These are phyloP conservation scores for Entomortierella chlamydospora DNA, from an alignment of 192 early-diverging fungal genomes.

Conservation along the genomic window DNA sequence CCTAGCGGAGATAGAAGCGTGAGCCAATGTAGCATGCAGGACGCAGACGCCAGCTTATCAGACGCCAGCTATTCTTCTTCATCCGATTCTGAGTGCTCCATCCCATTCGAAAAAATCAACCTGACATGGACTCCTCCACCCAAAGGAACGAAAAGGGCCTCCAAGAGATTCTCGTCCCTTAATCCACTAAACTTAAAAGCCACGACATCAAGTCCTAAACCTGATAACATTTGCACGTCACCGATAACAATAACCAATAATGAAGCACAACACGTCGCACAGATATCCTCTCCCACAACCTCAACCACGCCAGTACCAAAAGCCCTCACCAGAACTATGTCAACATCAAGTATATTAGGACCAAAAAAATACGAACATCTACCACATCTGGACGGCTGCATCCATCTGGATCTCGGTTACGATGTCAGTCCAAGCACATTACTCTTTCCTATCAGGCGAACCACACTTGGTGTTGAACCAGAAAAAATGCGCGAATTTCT, in stretches of 20 bases:
- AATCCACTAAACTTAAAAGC: conserved; percentile 20
- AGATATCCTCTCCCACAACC: conserved; percentile 5
- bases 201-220: not conserved
- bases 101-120: conserved; percentile 49
- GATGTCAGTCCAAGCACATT: conserved; percentile 39
- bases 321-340: conserved; percentile 14
- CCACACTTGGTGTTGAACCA: conserved; percentile 20
- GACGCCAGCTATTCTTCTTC: conserved; percentile 50
- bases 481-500: conserved; percentile 38
- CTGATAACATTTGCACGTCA: not conserved
- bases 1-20: conserved; percentile 3
- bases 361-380: conserved; percentile 46
- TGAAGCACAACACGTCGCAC: conserved; percentile 13
- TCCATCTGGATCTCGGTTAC: conserved; percentile 37
- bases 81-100: conserved; percentile 48
- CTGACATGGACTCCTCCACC: conserved; percentile 49
- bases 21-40: conserved; percentile 48
- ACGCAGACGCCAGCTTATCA: conserved; percentile 44
- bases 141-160: conserved; percentile 37
- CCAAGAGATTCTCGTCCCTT: conserved; percentile 34
- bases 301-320: conserved; percentile 12
- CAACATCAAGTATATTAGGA: conserved; percentile 29
- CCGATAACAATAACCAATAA: not conserved
- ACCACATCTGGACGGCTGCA: conserved; percentile 34
- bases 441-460: conserved; percentile 26